Conservation (phyloP, 2,329 filamentous ascomycete species). For the Phialocephala subalpina region DNA sequence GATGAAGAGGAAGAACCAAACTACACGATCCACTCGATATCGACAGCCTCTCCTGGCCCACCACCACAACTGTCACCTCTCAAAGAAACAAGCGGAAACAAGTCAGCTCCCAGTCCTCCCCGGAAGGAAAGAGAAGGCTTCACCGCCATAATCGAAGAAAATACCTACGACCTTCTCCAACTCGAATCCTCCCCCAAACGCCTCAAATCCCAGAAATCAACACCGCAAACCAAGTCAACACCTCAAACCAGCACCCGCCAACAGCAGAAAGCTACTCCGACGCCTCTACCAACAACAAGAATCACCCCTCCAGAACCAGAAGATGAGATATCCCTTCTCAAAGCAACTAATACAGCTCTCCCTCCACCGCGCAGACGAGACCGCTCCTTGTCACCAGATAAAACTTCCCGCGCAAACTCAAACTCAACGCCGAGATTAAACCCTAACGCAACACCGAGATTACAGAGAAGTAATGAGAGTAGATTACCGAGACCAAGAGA, state of each 20-base stretch:
- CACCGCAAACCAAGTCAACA: conserved; percentile 22
- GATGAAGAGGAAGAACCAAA: conserved; percentile 38
- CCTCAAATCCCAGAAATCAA: conserved; percentile 33
- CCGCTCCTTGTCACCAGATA: conserved; percentile 14
- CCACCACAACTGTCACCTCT: conserved; percentile 55
- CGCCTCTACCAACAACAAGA: conserved; percentile 20
- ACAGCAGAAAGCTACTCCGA: background rate
- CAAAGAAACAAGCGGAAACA: conserved; percentile 42
- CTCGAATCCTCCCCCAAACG: conserved; percentile 43
- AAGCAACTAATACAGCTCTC: conserved; percentile 20
- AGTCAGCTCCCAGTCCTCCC: conserved; percentile 23
- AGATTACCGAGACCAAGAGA: conserved; percentile 41
- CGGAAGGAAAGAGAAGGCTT: conserved; percentile 50
- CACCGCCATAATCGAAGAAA: conserved; percentile 57
- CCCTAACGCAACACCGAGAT: conserved; percentile 32
- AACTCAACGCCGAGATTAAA: conserved; percentile 22
- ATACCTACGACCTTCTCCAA: conserved; percentile 52
- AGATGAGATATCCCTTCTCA: conserved; percentile 36
- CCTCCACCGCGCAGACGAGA: background rate
- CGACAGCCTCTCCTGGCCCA: conserved; percentile 38
- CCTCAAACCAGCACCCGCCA: conserved; percentile 23
- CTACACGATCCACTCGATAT: conserved; percentile 31
- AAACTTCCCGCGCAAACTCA: conserved; percentile 15
- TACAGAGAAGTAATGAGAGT: conserved; percentile 34
- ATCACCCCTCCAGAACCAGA: conserved; percentile 20